Base-by-base conservation (phyloP, 108 stramenopile species). In the Nannochloropsis oceanica region DNA sequence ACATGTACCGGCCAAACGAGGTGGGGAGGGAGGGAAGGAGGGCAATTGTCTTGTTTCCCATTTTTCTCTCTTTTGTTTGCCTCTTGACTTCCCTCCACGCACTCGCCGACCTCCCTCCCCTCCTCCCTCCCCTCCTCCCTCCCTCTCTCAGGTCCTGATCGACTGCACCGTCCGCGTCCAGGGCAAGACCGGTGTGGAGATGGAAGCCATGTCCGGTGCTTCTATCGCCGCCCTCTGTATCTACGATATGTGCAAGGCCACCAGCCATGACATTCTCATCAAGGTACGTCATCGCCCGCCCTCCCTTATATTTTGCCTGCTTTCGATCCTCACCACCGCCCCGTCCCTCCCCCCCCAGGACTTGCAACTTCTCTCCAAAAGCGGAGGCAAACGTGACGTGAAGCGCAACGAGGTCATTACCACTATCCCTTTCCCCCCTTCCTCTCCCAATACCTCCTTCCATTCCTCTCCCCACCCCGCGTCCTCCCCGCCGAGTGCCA, bases 161-260 rank as follows among this genome's bases (percentile, higher is more conserved):
- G 50, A 87, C 80, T 87, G 87, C 80, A 87, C 83, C 22, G 87
- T 87, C 46, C 83, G 83, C 12, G 83, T 84, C 92, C 92, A 93
- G 13, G 93, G 95, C 92, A 94, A 93, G 86, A 99, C 98, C 12
- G 98, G 98, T 13, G 98, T 99, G 12, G 98, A 99, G 87, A 99
- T 99, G 98, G 98, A 99, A 88, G 98, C 98, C 25, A 87, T 99
- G 85, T 93, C 91, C 81, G 98, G 95, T 12, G 96, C 94, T 18
- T 90, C 92, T 20, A 91, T 94, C 11, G 96, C 98, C 18, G 98
- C 97, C 27, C 91, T 99, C 2, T 93, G 94, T 12, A 94, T 99
- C 11, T 96, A 96, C 89, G 98, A 99, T 91, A 99, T 99, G 98
- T 90, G 93, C 86, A 99, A 99, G 90, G 98, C 96, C 2, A 89